Evolutionary conservation across 2,329 filamentous ascomycete species (phyloP), one percentile per base, ranked within the genome.

Genomic region (Lomentospora prolificans): DNA sequence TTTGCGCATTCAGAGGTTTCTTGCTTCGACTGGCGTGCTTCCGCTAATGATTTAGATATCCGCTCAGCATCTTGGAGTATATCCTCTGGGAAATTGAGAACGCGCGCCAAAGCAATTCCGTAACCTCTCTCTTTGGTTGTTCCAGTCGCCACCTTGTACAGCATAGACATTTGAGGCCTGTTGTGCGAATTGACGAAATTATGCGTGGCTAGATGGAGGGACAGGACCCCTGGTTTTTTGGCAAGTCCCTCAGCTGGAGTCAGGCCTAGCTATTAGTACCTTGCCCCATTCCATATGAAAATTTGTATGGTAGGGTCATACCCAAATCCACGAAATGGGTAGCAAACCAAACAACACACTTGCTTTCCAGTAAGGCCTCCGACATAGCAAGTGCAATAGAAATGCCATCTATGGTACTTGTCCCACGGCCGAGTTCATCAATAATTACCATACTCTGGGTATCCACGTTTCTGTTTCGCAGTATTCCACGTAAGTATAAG

Each of bases 391-490:
- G 77, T 1, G 94, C 90, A 64, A 99, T 95, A 0, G 90, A 86
- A 1, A 97, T 73, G 0, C 94, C 94, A 65, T 99, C 94, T 24
- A 85, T 79, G 0, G 88, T 92, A 65, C 89, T 94, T 0, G 94
- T 99, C 1, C 90, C 92, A 27, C 94, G 81, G 0, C 94, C 92
- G 3, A 99, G 79, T 65, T 99, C 94, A 63, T 99, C 94, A 52
- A 99, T 82, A 51, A 99, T 87, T 2, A 86, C 84, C 62, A 96
- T 76, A 61, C 88, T 92, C 51, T 82, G 80, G 5, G 77, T 75
- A 60, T 90, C 85, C 56, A 96, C 81, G 64, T 96, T 95, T 54
- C 80, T 78, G 44, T 33, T 33, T 33, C 30, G 30, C 30, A 33
- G 30, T 31, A 27, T 51, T n/a, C 25, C 14, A 19, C 14, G 14